A percentile compares a stretch with the other conserved stretches of the same genome.
Conservation (phyloP, 305 asterid species). For the Fraxinus ornus region DNA sequence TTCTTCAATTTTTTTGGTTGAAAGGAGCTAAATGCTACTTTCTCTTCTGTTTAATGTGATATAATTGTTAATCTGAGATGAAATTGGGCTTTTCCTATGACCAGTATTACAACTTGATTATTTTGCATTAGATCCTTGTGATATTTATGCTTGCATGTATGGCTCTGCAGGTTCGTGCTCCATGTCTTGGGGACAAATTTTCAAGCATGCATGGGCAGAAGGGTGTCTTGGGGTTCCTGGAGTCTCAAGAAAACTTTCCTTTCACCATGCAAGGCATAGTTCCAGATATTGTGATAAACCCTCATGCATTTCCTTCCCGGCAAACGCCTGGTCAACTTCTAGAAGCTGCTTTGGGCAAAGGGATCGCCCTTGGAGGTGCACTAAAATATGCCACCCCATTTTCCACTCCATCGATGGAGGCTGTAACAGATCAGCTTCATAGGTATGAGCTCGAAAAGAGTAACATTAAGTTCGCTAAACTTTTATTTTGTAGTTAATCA, state of each 20-base stretch:
- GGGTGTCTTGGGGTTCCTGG: slow-evolving; percentile 79
- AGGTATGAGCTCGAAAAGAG: slow-evolving; percentile 40
- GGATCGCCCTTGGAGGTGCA: slow-evolving; percentile 75
- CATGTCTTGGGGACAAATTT: slow-evolving; percentile 89
- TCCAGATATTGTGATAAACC: slow-evolving; percentile 93
- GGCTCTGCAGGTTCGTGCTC: slow-evolving; percentile 71
- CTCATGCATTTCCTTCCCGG: slow-evolving; percentile 92
- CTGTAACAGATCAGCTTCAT: slow-evolving; percentile 72
- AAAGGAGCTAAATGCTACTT: too few relatives aligned
- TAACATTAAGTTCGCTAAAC: background rate
- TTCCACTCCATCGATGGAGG: slow-evolving; percentile 68
- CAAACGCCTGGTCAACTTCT: slow-evolving; percentile 97
- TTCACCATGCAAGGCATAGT: slow-evolving; percentile 83
- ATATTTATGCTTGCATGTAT: slow-evolving; percentile 11
- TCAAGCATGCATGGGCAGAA: slow-evolving; percentile 99
- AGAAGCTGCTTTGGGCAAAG: slow-evolving; percentile 87
- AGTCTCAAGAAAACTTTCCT: slow-evolving; percentile 87
- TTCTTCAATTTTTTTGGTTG: too few relatives aligned
- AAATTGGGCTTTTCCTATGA: background rate
- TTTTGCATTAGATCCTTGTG: background rate
- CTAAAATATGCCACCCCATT: slow-evolving; percentile 85
- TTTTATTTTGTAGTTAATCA: background rate
- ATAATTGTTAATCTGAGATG: background rate
- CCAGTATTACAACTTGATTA: background rate
- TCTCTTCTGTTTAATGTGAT: too few relatives aligned